A percentile compares a stretch with the other conserved stretches of the same genome.
Conservation (phyloP, 1,139 yeast genomes). For the Suhomyces choctaworum region DNA sequence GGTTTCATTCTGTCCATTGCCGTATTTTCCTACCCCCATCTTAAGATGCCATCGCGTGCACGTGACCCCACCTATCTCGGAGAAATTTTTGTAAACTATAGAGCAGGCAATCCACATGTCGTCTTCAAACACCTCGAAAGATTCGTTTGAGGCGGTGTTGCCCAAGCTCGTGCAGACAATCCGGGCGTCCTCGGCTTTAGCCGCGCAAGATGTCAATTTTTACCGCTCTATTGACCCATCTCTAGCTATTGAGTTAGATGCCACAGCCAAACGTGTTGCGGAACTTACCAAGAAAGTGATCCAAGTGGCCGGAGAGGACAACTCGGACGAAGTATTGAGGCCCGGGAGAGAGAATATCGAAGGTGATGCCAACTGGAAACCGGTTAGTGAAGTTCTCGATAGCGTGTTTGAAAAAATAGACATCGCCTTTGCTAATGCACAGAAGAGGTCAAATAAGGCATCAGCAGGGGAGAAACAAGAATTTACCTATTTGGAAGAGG, state of each 20-base stretch:
- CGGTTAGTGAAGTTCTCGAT: slow-evolving; percentile 64
- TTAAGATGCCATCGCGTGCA: slow-evolving; percentile 5
- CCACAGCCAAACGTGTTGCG: slow-evolving; percentile 47
- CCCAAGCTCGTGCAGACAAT: slow-evolving; percentile 56
- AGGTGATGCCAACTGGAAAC: slow-evolving; percentile 54
- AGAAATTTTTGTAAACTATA: slow-evolving; percentile 4
- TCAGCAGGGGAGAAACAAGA: slow-evolving; percentile 11
- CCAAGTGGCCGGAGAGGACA: slow-evolving; percentile 35
- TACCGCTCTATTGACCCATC: slow-evolving; percentile 64
- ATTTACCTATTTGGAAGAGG: slow-evolving; percentile 53
- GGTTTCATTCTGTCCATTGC: too few relatives aligned
- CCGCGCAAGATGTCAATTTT: slow-evolving; percentile 79
- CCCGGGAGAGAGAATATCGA: slow-evolving; percentile 39
- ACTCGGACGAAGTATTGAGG: slow-evolving; percentile 25
- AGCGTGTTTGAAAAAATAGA: slow-evolving; percentile 64
- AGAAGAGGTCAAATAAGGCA: slow-evolving; percentile 17
- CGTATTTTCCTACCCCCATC: too few relatives aligned
- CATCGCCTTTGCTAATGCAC: slow-evolving; percentile 55
- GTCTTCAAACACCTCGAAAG: slow-evolving; percentile 5
- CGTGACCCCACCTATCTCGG: slow-evolving; percentile 1
- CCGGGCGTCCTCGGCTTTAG: slow-evolving; percentile 69
- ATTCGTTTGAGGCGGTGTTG: slow-evolving; percentile 26
- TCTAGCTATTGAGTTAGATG: slow-evolving; percentile 44
- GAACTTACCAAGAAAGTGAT: slow-evolving; percentile 55
- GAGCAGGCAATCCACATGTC: slow-evolving; percentile 1